phyloP scores from a whole-genome alignment of 345 rosid genomes.

The Lagerstroemia speciosa region DNA sequence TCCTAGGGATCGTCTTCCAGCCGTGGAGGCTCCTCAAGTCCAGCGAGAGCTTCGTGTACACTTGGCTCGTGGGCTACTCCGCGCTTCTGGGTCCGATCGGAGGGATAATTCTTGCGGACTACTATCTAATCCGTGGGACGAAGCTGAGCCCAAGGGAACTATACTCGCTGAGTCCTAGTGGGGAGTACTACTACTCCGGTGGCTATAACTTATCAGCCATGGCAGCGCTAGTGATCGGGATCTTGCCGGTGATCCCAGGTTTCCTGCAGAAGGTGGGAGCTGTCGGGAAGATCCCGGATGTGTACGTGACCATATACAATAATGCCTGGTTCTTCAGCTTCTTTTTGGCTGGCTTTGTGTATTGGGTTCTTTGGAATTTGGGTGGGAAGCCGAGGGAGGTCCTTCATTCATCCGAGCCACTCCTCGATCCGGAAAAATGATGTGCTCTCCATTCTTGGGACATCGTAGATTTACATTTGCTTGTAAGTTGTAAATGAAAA shows the following conservation, averaged over 20 bases:
- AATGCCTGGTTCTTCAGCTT: conserved; percentile 90
- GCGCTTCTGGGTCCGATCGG: conserved; percentile 86
- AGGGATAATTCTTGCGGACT: conserved; percentile 65
- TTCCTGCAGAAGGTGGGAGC: conserved; percentile 64
- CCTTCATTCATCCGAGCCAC: conserved; percentile 29
- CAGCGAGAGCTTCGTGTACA: conserved; percentile 91
- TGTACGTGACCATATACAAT: conserved; percentile 50
- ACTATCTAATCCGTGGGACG: conserved; percentile 45
- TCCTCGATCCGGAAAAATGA: conserved; percentile 19
- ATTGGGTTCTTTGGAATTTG: conserved; percentile 42
- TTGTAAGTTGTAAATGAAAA: no score
- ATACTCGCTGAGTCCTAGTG: conserved; percentile 47
- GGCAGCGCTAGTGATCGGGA: conserved; percentile 51
- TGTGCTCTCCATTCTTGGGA: background rate
- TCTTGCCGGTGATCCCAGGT: conserved; percentile 79
- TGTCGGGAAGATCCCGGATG: conserved; percentile 25
- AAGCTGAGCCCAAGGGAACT: conserved; percentile 45
- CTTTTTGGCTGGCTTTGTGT: conserved; percentile 49
- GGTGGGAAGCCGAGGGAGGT: conserved; percentile 23
- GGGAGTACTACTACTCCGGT: conserved; percentile 50
- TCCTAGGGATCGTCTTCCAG: conserved; percentile 76
- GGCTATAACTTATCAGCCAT: conserved; percentile 63
- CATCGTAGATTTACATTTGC: background rate
- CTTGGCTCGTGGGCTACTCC: conserved; percentile 88
- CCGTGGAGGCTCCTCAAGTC: conserved; percentile 83